Percentiles rank a stretch among this genome's conserved stretches.
These are phyloP conservation scores for Lentinula aciculospora DNA, from an alignment of 768 basidiomycete genomes.

Conservation along the genomic window DNA sequence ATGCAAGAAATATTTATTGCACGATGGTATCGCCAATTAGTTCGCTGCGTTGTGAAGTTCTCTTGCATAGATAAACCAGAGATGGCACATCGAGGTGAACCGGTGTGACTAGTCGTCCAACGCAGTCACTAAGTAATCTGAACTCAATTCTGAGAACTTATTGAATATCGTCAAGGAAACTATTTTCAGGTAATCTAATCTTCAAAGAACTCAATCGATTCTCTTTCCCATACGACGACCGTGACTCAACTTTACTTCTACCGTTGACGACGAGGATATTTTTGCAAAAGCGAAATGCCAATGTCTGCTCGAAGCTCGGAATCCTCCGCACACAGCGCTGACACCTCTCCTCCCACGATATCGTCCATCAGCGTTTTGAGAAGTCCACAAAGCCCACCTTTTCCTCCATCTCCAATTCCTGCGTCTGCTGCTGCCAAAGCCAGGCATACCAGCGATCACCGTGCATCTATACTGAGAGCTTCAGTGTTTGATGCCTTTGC, in stretches of 20 bases:
- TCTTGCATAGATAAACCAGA: no score
- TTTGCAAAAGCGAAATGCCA: neutral
- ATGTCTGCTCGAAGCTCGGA: neutral
- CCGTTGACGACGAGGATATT: neutral
- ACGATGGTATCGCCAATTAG: no score
- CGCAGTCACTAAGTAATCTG: no score
- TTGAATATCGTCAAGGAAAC: neutral
- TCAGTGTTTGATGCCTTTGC: constrained; percentile 8
- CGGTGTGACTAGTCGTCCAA: no score
- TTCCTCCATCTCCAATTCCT: neutral
- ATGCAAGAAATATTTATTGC: no score
- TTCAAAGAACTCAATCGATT: neutral
- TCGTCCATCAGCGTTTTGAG: neutral
- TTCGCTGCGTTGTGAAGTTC: no score
- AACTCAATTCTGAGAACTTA: no score
- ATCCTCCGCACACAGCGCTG: neutral
- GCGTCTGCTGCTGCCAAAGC: neutral
- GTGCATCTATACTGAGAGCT: neutral
- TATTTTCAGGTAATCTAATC: neutral
- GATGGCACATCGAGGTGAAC: no score
- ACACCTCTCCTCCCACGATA: neutral
- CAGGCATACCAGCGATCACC: neutral
- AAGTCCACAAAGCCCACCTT: neutral
- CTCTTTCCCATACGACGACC: neutral
- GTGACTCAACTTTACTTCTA: neutral